phyloP scores from a whole-genome alignment of 106 monocot genomes.

The Phalaenopsis equestris region DNA sequence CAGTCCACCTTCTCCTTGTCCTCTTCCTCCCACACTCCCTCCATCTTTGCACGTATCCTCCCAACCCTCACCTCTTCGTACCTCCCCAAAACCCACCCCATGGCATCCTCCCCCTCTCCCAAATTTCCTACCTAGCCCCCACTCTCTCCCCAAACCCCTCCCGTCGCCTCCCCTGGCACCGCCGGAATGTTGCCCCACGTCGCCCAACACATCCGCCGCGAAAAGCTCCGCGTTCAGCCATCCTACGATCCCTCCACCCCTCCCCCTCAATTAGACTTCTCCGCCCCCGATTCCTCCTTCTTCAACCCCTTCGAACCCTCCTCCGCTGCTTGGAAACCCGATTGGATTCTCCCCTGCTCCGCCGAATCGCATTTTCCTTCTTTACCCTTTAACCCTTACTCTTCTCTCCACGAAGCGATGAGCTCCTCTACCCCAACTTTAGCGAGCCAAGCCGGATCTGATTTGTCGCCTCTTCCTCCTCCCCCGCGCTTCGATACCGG shows the following conservation, averaged over 20 bases:
- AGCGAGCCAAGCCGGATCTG: neutral
- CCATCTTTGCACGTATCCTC: neutral
- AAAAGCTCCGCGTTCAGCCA: constrained; percentile 34
- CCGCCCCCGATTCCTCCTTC: neutral
- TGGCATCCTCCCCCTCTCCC: neutral
- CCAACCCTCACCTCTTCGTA: neutral
- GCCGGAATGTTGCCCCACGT: constrained; percentile 22
- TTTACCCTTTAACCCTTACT: neutral
- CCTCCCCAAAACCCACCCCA: neutral
- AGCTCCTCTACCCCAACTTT: neutral
- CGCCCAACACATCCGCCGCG: constrained; percentile 52
- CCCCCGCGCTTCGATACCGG: constrained; percentile 10
- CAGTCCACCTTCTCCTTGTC: constrained; percentile 13
- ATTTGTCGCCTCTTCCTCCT: neutral
- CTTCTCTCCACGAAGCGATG: constrained; percentile 9
- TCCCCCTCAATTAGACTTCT: neutral
- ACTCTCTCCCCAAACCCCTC: neutral
- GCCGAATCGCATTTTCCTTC: constrained; percentile 14
- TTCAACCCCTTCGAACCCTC: neutral
- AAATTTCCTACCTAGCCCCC: neutral
- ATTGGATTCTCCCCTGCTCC: neutral
- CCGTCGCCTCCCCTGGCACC: neutral
- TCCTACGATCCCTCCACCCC: neutral
- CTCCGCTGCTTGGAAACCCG: neutral
- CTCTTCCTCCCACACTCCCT: constrained; percentile 6